Percentiles rank a stretch among this genome's conserved stretches.
phyloP scores from a whole-genome alignment of 345 rosid species.

The Arabidopsis suecica region DNA sequence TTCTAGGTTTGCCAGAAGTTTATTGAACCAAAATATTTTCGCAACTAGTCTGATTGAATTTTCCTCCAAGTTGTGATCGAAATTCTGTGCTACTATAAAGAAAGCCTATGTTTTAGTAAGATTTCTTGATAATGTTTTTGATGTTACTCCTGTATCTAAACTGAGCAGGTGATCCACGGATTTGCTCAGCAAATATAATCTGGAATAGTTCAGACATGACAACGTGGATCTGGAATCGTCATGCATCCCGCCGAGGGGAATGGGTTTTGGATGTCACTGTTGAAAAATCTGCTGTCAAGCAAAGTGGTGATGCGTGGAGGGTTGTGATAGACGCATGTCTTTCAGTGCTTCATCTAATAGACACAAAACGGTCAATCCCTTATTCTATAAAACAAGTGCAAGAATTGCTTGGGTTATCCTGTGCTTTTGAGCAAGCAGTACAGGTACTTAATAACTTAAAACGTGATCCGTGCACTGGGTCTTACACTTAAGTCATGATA shows the following conservation, averaged over 20 bases:
- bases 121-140: conserved; percentile 26
- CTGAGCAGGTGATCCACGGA: conserved; percentile 82
- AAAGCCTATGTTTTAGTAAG: conserved; percentile 13
- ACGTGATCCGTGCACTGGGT: conserved; percentile 4
- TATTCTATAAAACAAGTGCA: conserved; percentile 89
- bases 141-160: conserved; percentile 31
- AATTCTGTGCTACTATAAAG: conserved; percentile 9
- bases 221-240: conserved; percentile 71
- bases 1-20: conserved; percentile 19
- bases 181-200: conserved; percentile 68
- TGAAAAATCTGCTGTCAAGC: conserved; percentile 74
- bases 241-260: conserved; percentile 63
- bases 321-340: conserved; percentile 83
- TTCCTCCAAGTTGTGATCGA: conserved; percentile 15
- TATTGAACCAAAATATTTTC: conserved; percentile 5
- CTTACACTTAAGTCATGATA: conserved; percentile 18
- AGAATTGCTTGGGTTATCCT: conserved; percentile 85
- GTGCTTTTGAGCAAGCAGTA: conserved; percentile 90
- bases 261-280: conserved; percentile 75
- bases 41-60: conserved; percentile 17
- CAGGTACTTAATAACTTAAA: conserved; percentile 59
- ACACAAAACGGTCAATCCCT: conserved; percentile 81
- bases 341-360: conserved; percentile 79
- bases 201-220: conserved; percentile 78
- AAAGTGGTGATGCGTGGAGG: conserved; percentile 98